Evolutionary conservation across 2,329 filamentous ascomycete genomes (phyloP).

Genomic region (Fusarium pininemorale): DNA sequence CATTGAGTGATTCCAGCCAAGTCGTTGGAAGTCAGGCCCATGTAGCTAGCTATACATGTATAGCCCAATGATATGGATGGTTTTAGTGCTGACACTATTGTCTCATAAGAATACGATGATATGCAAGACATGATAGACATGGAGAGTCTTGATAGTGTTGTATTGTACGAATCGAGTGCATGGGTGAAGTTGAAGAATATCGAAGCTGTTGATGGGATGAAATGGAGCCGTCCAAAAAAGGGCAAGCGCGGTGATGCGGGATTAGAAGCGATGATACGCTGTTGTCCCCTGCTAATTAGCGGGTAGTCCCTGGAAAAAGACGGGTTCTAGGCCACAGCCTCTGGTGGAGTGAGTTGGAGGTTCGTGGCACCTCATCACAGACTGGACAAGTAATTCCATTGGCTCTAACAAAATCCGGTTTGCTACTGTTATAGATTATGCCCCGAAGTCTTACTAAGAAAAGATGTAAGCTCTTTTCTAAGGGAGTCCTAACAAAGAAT

Average conservation of each 20-base stretch:
- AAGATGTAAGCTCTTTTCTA: background rate
- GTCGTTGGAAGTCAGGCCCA: background rate
- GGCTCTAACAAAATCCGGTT: conserved; percentile 18
- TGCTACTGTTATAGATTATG: background rate
- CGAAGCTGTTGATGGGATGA: conserved; percentile 3
- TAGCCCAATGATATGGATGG: background rate
- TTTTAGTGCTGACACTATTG: background rate
- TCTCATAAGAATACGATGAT: background rate
- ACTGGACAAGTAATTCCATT: conserved; percentile 1
- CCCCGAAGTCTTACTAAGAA: background rate
- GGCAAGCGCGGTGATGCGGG: conserved; percentile 8
- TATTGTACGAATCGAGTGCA: background rate
- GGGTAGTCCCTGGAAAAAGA: conserved; percentile 27
- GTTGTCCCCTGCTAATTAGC: conserved; percentile 20
- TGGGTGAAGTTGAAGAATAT: conserved; percentile 31
- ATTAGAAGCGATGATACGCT: conserved; percentile 22
- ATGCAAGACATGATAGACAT: background rate
- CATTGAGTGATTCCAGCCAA: conserved; percentile 2
- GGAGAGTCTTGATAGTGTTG: background rate
- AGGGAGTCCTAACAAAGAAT: background rate
- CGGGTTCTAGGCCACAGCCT: conserved; percentile 12
- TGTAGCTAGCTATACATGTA: background rate
- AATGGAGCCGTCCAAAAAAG: background rate
- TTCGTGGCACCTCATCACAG: background rate
- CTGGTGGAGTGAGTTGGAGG: conserved; percentile 17